Evolutionary conservation across 192 early-diverging fungal genomes (phyloP), one percentile per base, ranked within the genome.

Genomic region (Pecoramyces ruminantium): DNA sequence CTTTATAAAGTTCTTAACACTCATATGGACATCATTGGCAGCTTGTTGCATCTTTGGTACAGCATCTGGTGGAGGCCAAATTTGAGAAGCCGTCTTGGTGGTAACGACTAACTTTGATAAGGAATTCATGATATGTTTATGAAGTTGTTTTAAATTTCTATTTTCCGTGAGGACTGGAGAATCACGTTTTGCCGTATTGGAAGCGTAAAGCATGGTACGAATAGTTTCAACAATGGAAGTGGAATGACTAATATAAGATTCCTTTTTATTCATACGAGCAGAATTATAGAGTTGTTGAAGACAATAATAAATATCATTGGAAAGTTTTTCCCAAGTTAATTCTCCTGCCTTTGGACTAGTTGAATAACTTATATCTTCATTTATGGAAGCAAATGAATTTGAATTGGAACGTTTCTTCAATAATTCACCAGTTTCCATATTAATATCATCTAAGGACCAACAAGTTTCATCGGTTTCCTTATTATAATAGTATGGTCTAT

Each of bases 121-220:
- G 9, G 92, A 87, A 27, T 91, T 91, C 85, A 95, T 92, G 40
- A 99, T 92, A 29, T 90, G 88, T n/a, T 90, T 88, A 85, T 98
- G 94, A 78, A 90, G 84, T 38, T 88, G 83, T 83, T 89, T 92
- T 51, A 98, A 85, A 78, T 85, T 83, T 17, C 84, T 85, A 83
- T 96, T 89, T 38, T 87, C 86, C 80, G 90, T 88, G 81, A 94
- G 90, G 15, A 88, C 86, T 8, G 88, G 86, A 2, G 91, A 88
- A 29, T 95, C 93, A 77, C 90, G 91, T 28, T 90, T 90, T 0
- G 92, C 87, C 0, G 92, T 89, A 30, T 91, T 93, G 12, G 94
- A 96, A 21, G 93, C 88, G 40, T 92, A 92, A 30, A 98, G 87
- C 89, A 97, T 93, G 18, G 91, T 90, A 29, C 96, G 90, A 79